Conservation (phyloP, 2,329 filamentous ascomycete species). For the Calonectria hongkongensis region DNA sequence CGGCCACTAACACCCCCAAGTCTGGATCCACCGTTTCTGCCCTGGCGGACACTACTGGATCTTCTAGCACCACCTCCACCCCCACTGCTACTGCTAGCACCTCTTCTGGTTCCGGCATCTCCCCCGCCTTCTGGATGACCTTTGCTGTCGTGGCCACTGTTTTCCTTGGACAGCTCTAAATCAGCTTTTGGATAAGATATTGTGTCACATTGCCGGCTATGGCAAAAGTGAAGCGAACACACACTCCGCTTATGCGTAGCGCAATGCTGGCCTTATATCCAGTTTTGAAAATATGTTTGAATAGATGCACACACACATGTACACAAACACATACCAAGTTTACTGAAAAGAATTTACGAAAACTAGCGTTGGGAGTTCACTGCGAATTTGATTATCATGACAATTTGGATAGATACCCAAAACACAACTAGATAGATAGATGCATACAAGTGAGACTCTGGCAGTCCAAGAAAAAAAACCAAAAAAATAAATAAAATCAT, state of each 20-base stretch:
- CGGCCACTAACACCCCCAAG: conserved; percentile 13
- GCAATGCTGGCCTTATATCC: too few species aligned
- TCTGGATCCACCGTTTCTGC: neutral
- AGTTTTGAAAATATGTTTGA: neutral
- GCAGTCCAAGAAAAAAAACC: neutral
- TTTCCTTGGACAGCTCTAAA: conserved; percentile 18
- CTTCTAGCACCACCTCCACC: neutral
- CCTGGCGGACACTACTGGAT: conserved; percentile 8
- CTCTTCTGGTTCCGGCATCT: conserved; percentile 6
- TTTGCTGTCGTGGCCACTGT: neutral
- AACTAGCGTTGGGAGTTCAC: conserved; percentile 14
- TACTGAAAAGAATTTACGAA: conserved; percentile 17
- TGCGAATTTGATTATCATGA: conserved; percentile 13
- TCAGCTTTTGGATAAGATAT: neutral
- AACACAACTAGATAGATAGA: conserved; percentile 16
- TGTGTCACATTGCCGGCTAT: too few species aligned
- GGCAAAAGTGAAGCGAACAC: too few species aligned
- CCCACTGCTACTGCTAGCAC: neutral
- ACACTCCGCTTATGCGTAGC: too few species aligned
- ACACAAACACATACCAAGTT: conserved; percentile 3
- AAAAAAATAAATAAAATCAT: neutral
- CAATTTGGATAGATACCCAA: conserved; percentile 27
- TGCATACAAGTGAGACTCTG: conserved; percentile 1
- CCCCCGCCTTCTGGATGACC: neutral
- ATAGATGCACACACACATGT: neutral